Percentiles rank a stretch among this genome's conserved stretches.
Conservation (phyloP, 495 filamentous ascomycete species). For the Pyrenopolyporus hunteri region DNA sequence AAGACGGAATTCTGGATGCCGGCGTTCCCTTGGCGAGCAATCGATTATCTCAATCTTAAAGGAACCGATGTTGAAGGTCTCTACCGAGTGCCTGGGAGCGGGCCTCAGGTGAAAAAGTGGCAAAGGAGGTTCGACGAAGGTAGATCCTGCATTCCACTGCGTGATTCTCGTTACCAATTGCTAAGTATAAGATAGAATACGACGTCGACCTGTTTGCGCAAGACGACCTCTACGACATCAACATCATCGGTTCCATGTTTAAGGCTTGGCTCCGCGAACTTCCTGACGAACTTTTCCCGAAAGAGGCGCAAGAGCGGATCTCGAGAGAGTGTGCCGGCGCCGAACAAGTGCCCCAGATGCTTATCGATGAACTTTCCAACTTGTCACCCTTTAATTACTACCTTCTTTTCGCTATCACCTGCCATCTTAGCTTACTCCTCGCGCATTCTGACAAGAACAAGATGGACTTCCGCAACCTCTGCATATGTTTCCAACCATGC, state of each 20-base stretch:
- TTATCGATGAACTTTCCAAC: conserved; percentile 88
- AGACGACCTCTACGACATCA: conserved; percentile 86
- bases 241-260: conserved; percentile 89
- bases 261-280: conserved; percentile 93
- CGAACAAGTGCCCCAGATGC: conserved; percentile 74
- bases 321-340: conserved; percentile 74
- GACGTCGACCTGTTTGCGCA: conserved; percentile 88
- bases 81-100: conserved; percentile 86
- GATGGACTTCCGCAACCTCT: conserved; percentile 91
- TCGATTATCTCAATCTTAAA: conserved; percentile 92
- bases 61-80: conserved; percentile 89
- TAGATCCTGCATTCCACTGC: conserved; percentile 37
- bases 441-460: conserved; percentile 87
- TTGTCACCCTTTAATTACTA: conserved; percentile 94
- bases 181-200: conserved; percentile 61
- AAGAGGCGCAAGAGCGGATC: conserved; percentile 75
- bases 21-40: conserved; percentile 85
- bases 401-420: conserved; percentile 92
- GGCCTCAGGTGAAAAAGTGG: conserved; percentile 83
- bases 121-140: conserved; percentile 84
- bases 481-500: conserved; percentile 93
- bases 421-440: conserved; percentile 85
- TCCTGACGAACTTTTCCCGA: conserved; percentile 89
- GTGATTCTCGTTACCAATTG: neutral
- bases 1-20: conserved; percentile 99